Evolutionary conservation across 345 rosid species (phyloP).

Genomic region (Syzygium grande): DNA sequence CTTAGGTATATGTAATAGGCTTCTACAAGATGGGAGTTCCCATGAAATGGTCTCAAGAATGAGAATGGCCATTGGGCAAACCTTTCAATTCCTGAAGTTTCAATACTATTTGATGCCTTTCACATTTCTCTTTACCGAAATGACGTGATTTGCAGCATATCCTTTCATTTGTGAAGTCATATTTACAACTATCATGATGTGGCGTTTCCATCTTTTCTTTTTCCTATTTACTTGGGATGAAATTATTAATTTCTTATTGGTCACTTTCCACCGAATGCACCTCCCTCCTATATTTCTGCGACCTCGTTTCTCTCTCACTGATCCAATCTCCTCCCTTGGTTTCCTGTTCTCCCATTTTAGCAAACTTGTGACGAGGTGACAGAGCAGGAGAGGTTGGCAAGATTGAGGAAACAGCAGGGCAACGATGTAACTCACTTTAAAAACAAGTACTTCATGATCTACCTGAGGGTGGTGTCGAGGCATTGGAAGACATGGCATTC

Average conservation of each 20-base stretch:
- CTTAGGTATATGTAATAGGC: neutral
- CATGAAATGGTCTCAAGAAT: neutral
- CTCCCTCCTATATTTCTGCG: neutral
- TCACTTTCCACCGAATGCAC: neutral
- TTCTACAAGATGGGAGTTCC: neutral
- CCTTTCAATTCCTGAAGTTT: neutral
- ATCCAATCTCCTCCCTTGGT: neutral
- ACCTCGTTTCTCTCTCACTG: neutral
- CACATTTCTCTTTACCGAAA: neutral
- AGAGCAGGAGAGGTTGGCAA: neutral
- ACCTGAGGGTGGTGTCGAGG: neutral
- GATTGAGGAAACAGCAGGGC: neutral
- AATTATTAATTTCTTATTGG: neutral
- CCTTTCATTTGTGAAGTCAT: neutral
- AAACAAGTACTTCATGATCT: neutral
- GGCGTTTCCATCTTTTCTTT: neutral
- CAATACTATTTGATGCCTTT: neutral
- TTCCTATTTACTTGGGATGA: neutral
- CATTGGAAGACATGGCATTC: conserved; percentile 21
- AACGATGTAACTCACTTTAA: neutral
- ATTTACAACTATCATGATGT: neutral
- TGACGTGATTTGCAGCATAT: neutral
- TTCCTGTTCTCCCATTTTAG: neutral
- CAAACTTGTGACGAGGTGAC: neutral
- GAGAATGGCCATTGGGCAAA: neutral